Conservation (phyloP, 495 filamentous ascomycete genomes). For the Emericellopsis terricola region DNA sequence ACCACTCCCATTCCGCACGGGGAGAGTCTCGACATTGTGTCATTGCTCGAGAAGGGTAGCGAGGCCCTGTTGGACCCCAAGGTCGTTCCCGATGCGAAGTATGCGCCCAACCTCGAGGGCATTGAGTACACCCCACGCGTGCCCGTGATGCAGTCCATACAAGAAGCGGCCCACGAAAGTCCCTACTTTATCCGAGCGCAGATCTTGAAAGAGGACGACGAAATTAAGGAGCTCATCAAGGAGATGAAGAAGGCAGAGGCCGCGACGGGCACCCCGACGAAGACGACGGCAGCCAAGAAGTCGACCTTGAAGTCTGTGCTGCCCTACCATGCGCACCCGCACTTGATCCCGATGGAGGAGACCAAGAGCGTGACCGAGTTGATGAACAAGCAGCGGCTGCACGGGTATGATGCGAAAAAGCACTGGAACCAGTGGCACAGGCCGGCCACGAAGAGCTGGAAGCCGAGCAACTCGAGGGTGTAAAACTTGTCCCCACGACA, state of each 20-base stretch:
- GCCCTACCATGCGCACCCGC: conserved; percentile 11
- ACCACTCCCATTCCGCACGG: conserved; percentile 61
- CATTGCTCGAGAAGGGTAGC: conserved; percentile 51
- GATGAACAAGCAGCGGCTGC: background rate
- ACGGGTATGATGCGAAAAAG: background rate
- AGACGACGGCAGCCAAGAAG: conserved; percentile 2
- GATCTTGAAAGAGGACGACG: conserved; percentile 55
- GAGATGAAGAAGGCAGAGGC: conserved; percentile 20
- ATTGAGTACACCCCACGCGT: conserved; percentile 50
- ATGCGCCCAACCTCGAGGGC: conserved; percentile 31
- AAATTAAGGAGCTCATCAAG: conserved; percentile 56
- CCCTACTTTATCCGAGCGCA: conserved; percentile 63
- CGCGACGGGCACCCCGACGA: background rate
- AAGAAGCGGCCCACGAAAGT: conserved; percentile 17
- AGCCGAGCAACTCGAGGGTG: no score
- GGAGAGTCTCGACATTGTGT: conserved; percentile 62
- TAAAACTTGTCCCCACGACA: no score
- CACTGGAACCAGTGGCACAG: conserved; percentile 1
- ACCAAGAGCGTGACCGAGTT: conserved; percentile 12
- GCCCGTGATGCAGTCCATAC: conserved; percentile 62
- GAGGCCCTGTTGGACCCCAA: conserved; percentile 44
- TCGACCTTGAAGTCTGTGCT: conserved; percentile 9
- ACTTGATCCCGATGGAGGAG: conserved; percentile 11
- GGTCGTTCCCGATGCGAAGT: conserved; percentile 25
- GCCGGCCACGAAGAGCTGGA: no score